These are phyloP conservation scores for Escovopsis sp. DNA, from an alignment of 2,329 filamentous ascomycete genomes.

Conservation along the genomic window DNA sequence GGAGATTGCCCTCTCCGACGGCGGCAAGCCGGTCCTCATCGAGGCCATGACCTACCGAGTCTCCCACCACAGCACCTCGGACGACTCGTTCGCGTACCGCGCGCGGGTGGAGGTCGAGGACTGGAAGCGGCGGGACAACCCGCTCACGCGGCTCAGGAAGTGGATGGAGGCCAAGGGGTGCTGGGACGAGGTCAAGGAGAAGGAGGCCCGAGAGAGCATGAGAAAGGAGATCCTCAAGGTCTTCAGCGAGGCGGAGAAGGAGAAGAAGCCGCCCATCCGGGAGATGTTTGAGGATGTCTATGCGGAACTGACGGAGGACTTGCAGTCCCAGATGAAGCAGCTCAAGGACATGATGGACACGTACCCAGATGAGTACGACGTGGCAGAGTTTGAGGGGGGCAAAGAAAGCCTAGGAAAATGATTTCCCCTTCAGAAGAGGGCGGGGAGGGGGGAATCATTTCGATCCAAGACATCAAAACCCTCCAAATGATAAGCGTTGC, in stretches of 20 bases:
- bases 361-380: constrained; percentile 88
- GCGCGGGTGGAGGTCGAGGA: constrained; percentile 88
- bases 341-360: constrained; percentile 63
- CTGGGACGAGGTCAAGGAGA: constrained; percentile 79
- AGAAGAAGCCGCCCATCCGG: constrained; percentile 60
- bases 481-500: too few relatives aligned
- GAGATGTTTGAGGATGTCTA: constrained; percentile 81
- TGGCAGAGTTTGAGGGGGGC: constrained; percentile 61
- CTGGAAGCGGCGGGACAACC: constrained; percentile 85
- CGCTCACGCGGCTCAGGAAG: constrained; percentile 70
- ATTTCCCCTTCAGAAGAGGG: too few relatives aligned
- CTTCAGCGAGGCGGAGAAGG: constrained; percentile 69
- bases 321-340: constrained; percentile 54
- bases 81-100: constrained; percentile 93
- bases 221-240: constrained; percentile 68
- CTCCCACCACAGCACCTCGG: constrained; percentile 89
- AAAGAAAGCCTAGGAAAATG: constrained; percentile 40
- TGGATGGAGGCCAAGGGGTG: constrained; percentile 73
- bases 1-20: constrained; percentile 61
- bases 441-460: too few relatives aligned
- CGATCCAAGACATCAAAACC: too few relatives aligned
- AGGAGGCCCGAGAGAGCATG: constrained; percentile 47
- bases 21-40: constrained; percentile 71
- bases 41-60: constrained; percentile 99
- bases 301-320: constrained; percentile 69